Conservation (phyloP, 805 yeast genomes). For the Teunomyces kruisii region DNA sequence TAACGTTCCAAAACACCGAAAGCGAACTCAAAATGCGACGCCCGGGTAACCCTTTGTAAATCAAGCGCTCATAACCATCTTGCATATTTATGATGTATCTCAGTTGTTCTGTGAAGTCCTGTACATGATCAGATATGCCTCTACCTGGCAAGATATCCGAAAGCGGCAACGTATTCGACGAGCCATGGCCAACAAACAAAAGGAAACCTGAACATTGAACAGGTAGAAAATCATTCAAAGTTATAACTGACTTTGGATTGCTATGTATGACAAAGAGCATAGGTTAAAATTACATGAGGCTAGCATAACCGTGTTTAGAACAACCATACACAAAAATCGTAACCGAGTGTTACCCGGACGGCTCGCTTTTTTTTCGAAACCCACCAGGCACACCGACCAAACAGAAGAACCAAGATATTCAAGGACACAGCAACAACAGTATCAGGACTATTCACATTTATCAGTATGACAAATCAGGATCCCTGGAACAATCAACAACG, state of each 20-base stretch:
- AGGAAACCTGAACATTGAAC: too few relatives aligned
- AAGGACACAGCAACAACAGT: neutral
- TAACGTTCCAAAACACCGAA: neutral
- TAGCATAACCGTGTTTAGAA: neutral
- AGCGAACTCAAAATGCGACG: neutral
- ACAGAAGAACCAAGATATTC: constrained; percentile 2
- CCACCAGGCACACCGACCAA: constrained; percentile 4
- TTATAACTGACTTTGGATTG: too few relatives aligned
- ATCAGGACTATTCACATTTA: neutral
- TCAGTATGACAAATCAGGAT: constrained; percentile 24
- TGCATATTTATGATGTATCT: neutral
- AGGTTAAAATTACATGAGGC: neutral
- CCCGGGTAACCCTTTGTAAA: neutral
- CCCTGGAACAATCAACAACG: constrained; percentile 44
- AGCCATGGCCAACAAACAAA: neutral
- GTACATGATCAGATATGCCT: neutral
- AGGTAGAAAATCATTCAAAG: too few relatives aligned
- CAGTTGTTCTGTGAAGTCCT: neutral
- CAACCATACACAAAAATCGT: neutral
- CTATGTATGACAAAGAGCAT: neutral
- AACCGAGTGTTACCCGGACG: constrained; percentile 2
- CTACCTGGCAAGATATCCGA: neutral
- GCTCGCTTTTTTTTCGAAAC: constrained; percentile 2
- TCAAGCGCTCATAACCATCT: neutral
- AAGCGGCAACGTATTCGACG: neutral